Conservation (phyloP, 345 rosid genomes). For the Hevea brasiliensis region DNA sequence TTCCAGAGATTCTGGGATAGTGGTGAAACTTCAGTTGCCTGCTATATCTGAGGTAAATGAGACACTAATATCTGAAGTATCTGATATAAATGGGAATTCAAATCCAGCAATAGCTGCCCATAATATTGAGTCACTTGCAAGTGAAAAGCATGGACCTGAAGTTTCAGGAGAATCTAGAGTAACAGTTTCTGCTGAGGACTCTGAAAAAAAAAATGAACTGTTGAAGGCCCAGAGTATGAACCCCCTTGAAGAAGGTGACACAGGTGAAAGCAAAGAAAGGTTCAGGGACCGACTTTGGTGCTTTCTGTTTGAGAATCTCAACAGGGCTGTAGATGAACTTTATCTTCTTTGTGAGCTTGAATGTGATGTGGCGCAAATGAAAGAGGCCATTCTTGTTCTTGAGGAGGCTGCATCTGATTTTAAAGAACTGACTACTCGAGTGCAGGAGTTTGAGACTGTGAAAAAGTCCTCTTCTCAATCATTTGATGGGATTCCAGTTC, state of each 20-base stretch:
- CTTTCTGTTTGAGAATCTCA: constrained; percentile 77
- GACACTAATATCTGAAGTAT: constrained; percentile 25
- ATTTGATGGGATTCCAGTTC: constrained; percentile 39
- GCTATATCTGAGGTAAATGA: constrained; percentile 23
- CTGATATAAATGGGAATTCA: constrained; percentile 20
- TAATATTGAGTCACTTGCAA: constrained; percentile 25
- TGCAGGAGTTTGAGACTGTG: constrained; percentile 60
- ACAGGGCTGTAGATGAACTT: constrained; percentile 79
- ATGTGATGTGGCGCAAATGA: constrained; percentile 73
- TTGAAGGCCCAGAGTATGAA: constrained; percentile 31
- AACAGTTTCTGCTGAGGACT: constrained; percentile 20
- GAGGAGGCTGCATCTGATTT: constrained; percentile 74
- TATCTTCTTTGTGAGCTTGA: constrained; percentile 77
- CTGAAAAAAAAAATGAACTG: constrained; percentile 15
- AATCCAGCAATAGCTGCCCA: constrained; percentile 15
- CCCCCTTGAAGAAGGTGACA: constrained; percentile 44
- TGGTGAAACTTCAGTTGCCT: constrained; percentile 18
- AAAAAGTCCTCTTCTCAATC: constrained; percentile 49
- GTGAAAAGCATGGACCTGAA: constrained; percentile 31
- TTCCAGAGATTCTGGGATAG: constrained; percentile 17
- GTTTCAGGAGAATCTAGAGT: constrained; percentile 22
- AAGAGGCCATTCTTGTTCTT: constrained; percentile 78
- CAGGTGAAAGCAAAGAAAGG: constrained; percentile 73
- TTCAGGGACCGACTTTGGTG: constrained; percentile 80
- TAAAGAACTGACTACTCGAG: constrained; percentile 55